Conservation (phyloP, 352 stramenopile genomes). For the Stephanocyclus meneghinianus region DNA sequence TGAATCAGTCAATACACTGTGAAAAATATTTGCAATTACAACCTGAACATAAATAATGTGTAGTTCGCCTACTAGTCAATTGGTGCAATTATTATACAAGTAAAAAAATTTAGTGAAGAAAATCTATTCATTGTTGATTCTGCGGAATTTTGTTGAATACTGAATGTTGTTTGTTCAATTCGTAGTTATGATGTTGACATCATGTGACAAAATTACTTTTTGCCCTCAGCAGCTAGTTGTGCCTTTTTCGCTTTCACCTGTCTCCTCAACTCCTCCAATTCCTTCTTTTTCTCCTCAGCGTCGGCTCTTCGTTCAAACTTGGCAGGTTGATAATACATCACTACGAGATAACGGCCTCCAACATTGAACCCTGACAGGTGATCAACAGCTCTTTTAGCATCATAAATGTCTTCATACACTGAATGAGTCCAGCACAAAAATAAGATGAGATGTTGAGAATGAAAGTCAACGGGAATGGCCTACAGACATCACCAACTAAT, state of each 20-base stretch:
- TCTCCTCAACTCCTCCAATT: conserved; percentile 79
- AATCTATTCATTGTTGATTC: background rate
- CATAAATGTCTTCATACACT: conserved; percentile 98
- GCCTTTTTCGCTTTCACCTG: conserved; percentile 70
- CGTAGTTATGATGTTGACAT: background rate
- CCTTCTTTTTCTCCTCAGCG: conserved; percentile 81
- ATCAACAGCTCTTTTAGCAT: conserved; percentile 98
- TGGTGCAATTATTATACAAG: too few relatives aligned
- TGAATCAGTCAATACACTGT: too few relatives aligned
- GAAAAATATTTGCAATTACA: too few relatives aligned
- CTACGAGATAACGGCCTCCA: conserved; percentile 96
- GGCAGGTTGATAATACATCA: conserved; percentile 97
- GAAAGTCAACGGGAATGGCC: background rate
- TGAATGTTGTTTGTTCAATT: background rate
- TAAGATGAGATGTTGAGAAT: background rate
- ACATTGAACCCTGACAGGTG: conserved; percentile 99
- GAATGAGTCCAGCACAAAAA: background rate
- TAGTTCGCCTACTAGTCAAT: too few relatives aligned
- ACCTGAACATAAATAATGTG: too few relatives aligned
- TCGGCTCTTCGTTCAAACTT: conserved; percentile 80
- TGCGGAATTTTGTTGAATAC: background rate
- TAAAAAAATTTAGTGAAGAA: background rate
- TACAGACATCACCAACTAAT: too few relatives aligned
- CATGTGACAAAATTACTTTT: background rate
- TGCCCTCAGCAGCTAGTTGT: conserved; percentile 32